Evolutionary conservation across 2,329 filamentous ascomycete species (phyloP).

Genomic region (Delphinella strobiligena): DNA sequence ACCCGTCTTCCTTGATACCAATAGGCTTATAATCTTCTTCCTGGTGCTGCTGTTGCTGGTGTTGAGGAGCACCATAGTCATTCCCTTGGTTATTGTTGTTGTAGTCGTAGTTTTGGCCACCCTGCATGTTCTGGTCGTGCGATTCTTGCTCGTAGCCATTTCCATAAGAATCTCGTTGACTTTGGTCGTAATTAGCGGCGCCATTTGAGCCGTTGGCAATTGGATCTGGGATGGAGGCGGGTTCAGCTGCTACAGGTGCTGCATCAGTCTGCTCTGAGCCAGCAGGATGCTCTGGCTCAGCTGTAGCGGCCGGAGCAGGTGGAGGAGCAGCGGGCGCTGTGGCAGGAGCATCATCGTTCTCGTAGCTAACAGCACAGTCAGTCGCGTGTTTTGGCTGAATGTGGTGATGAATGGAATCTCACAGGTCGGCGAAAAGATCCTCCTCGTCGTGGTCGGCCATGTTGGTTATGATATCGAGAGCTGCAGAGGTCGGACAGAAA

Average conservation of each 20-base stretch:
- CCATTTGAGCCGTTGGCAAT: slow-evolving; percentile 9
- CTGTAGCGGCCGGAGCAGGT: slow-evolving; percentile 4
- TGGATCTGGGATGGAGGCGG: slow-evolving; percentile 1
- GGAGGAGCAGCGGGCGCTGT: not conserved
- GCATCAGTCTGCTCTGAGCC: slow-evolving; percentile 1
- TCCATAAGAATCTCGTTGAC: not conserved
- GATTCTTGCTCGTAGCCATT: slow-evolving; percentile 2
- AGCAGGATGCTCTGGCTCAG: slow-evolving; percentile 1
- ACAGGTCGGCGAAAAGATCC: slow-evolving; percentile 94
- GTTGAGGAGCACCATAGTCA: slow-evolving; percentile 17
- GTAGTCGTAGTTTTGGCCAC: slow-evolving; percentile 5
- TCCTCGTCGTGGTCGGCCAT: slow-evolving; percentile 87
- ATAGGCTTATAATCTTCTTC: slow-evolving; percentile 40
- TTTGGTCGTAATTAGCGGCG: not conserved
- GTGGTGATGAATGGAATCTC: slow-evolving; percentile 29
- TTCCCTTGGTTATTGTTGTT: slow-evolving; percentile 6
- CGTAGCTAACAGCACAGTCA: slow-evolving; percentile 39
- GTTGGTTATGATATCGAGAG: slow-evolving; percentile 16
- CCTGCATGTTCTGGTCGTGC: slow-evolving; percentile 5
- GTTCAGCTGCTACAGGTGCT: not conserved
- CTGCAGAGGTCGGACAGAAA: not conserved
- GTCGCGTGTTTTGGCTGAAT: not conserved
- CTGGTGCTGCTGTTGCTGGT: slow-evolving; percentile 12
- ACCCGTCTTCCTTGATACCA: slow-evolving; percentile 86
- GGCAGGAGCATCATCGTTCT: slow-evolving; percentile 44